phyloP scores from a whole-genome alignment of 140 eudicot species.

The Senecio squalidus region DNA sequence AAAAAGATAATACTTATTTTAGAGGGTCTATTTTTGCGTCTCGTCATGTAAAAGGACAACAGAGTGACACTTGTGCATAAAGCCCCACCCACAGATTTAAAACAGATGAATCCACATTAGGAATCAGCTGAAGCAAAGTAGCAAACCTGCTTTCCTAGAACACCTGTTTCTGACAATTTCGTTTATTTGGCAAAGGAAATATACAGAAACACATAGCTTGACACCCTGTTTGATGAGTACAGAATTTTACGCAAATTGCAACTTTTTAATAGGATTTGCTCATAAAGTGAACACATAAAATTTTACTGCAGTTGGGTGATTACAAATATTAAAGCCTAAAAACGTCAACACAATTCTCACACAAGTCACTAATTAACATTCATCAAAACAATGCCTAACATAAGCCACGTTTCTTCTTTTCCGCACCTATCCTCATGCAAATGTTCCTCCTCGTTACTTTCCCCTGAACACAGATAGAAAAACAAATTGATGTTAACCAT shows the following conservation, averaged over 20 bases:
- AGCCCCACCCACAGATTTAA: no score
- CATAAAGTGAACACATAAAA: not conserved
- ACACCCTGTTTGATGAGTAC: no score
- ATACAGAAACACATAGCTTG: no score
- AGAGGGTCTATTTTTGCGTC: no score
- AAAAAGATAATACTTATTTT: no score
- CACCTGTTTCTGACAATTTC: no score
- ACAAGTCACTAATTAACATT: conserved; percentile 15
- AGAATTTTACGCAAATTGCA: not conserved
- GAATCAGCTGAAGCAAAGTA: no score
- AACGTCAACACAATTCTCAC: conserved; percentile 8
- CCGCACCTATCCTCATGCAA: conserved; percentile 3
- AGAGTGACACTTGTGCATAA: no score
- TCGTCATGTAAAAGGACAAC: no score
- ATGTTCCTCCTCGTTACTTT: conserved; percentile 15
- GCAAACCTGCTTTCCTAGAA: no score
- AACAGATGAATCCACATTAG: no score
- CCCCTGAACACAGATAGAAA: conserved; percentile 30
- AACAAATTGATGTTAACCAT: conserved; percentile 11
- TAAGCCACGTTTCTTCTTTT: not conserved
- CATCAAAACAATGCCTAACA: conserved; percentile 8
- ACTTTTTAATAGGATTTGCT: not conserved
- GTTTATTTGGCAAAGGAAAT: no score
- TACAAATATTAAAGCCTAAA: conserved; percentile 11
- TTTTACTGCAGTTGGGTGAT: conserved; percentile 13